Base-by-base conservation (phyloP, 129 eudicot species). In the Oenanthe sinensis region DNA sequence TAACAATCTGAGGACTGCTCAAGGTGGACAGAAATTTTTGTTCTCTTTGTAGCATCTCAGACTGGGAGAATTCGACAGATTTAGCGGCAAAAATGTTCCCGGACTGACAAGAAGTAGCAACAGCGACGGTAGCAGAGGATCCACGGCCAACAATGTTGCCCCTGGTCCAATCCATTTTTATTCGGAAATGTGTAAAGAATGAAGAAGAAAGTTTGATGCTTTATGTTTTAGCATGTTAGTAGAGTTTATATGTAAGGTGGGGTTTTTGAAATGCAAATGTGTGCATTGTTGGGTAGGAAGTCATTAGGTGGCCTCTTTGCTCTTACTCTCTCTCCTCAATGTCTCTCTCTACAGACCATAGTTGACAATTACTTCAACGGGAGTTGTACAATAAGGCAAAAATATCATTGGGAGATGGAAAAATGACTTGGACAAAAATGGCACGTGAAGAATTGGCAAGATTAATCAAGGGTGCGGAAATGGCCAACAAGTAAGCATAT, bases 111-210 rank as follows among this genome's bases (percentile, higher is more conserved):
- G 84, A 72, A 43, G 90, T 84, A 52, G 98, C 93, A 44, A 82
- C 2, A n/a, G 89, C 85, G 76, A 93, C 96, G 45, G 87, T 81
- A 77, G 93, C 98, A 77, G 96, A 58, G 82, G 96, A 83, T 45
- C 98, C 98, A 44, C 84, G 93, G 84, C 98, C 98, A 75, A 93
- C 85, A 71, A 82, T 46, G 36, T 49, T 81, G 77, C 96, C 96
- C 85, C 94, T 87, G n/a, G 85, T 85, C 98, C 98, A 93, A 71
- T 83, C 87, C 98, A 93, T 92, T 16, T 74, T 55, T 43, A 67
- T 71, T 45, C 28, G 65, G 58, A 75, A 54, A 22, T 26, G 81
- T 79, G 84, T 55, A 68, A 67, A 37, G 84, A 60, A 36, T 49
- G 85, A 69, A 36, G 39, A 47, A 72, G 65, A 78, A 75, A 77